Base-by-base conservation (phyloP, 352 stramenopile genomes). In the Globisporangium acanthophoron region DNA sequence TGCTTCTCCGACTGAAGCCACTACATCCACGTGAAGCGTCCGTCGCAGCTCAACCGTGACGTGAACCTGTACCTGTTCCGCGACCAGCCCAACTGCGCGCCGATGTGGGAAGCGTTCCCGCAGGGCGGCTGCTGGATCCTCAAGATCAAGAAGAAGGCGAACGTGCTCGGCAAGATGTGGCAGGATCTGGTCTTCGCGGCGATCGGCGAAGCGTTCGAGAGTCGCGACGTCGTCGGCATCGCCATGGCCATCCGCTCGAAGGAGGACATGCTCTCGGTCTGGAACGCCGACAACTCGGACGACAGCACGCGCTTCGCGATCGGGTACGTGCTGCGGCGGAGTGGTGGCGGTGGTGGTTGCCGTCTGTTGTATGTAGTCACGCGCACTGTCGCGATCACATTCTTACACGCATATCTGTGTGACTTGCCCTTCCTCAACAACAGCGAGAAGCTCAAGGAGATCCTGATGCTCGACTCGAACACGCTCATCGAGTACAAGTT, bases 401-500 rank as follows among this genome's bases (percentile, higher is more conserved):
- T n/a, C 11, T 45, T 12, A 12, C 33, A 20, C 40, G 16, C 40
- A 15, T 49, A 20, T 8, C 44, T n/a, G 5, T n/a, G 12, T 18
- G 18, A 2, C 21, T 49, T n/a, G 20, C 13, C 16, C n/a, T 5
- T 11, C 8, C 16, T 48, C 52, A 55, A n/a, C 43, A 56, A 52
- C 56, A 94, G 89, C 55, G 89, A 97, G 69, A 96, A 95, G 69
- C 85, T 97, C 52, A 97, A 97, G 76, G 84, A 96, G 71, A 94
- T 97, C 58, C 74, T 97, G 50, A 95, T 96, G 79, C 77, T 97
- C 43, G 91, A 97, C 71, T 88, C 90, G 44, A 96, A 95, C 68
- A 97, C 91, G 61, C 78, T 97, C 58, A 95, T 97, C 56, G 91
- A 97, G 75, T 97, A 97, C 82, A 97, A 97, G 74, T 92, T 96